Conservation (phyloP, 2,329 filamentous ascomycete species). For the Trichoderma pleuroti region DNA sequence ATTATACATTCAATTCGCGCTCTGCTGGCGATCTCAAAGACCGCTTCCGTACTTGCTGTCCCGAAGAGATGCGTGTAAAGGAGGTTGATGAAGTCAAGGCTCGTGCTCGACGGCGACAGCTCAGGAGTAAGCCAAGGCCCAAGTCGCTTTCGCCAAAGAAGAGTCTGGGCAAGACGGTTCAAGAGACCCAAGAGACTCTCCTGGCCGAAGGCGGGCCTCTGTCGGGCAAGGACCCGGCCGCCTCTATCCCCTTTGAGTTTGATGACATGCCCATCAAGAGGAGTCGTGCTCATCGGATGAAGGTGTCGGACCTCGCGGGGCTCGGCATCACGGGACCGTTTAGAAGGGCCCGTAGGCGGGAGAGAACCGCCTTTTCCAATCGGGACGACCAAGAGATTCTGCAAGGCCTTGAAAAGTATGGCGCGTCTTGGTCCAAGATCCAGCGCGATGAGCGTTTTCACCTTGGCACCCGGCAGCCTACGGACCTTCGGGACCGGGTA, state of each 20-base stretch:
- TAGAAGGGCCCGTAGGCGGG: conserved; percentile 57
- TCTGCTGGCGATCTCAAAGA: conserved; percentile 63
- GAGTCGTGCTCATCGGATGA: conserved; percentile 53
- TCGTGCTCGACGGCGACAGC: conserved; percentile 22
- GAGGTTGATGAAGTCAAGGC: neutral
- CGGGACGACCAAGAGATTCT: conserved; percentile 62
- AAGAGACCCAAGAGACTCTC: conserved; percentile 48
- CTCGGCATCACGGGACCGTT: conserved; percentile 62
- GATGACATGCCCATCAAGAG: conserved; percentile 45
- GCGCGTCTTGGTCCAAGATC: conserved; percentile 63
- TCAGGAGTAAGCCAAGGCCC: neutral
- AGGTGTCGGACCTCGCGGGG: conserved; percentile 52
- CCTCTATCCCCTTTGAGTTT: conserved; percentile 26
- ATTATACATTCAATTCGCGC: conserved; percentile 58
- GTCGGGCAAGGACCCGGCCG: conserved; percentile 27
- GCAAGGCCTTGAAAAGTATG: conserved; percentile 56
- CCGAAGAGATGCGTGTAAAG: conserved; percentile 51
- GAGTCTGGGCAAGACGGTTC: conserved; percentile 34
- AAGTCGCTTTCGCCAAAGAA: conserved; percentile 40
- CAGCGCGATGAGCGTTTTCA: conserved; percentile 57
- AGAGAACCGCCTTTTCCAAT: conserved; percentile 58
- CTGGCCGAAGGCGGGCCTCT: conserved; percentile 41
- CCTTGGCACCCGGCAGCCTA: conserved; percentile 57
- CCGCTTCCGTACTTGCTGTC: conserved; percentile 63
- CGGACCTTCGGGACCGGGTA: conserved; percentile 60